These are phyloP conservation scores for Colletotrichum ledebouriae DNA, from an alignment of 2,329 filamentous ascomycete species.

Conservation along the genomic window DNA sequence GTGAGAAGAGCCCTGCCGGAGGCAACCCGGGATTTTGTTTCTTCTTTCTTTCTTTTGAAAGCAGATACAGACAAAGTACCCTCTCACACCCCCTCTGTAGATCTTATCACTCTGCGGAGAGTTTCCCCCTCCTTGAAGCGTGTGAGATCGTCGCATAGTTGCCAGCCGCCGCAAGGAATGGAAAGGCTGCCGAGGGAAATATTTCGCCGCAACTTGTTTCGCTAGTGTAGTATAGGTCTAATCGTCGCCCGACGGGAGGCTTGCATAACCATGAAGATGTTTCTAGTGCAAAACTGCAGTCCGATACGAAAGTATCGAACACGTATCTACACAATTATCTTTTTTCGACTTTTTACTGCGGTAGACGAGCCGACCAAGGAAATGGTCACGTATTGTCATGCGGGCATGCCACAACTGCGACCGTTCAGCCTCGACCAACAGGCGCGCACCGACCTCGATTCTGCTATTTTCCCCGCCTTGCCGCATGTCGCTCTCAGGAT, in stretches of 20 bases:
- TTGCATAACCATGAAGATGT: conserved; percentile 17
- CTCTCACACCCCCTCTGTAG: conserved; percentile 8
- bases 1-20: neutral
- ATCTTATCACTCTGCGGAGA: conserved; percentile 25
- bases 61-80: too few species aligned
- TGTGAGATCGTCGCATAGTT: conserved; percentile 26
- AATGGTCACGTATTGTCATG: conserved; percentile 23
- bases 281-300: conserved; percentile 18
- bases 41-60: too few species aligned
- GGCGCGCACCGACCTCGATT: too few species aligned
- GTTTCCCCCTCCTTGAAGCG: conserved; percentile 9
- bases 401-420: conserved; percentile 31
- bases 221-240: too few species aligned
- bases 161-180: conserved; percentile 10
- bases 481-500: conserved; percentile 1
- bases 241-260: neutral
- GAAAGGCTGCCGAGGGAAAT: conserved; percentile 8
- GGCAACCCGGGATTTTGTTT: neutral
- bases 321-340: neutral
- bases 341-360: neutral
- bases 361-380: neutral
- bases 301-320: conserved; percentile 19
- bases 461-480: neutral
- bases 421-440: conserved; percentile 3
- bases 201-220: conserved; percentile 16